These are phyloP conservation scores for Mycena vulgaris DNA, from an alignment of 768 basidiomycete genomes.

Conservation along the genomic window DNA sequence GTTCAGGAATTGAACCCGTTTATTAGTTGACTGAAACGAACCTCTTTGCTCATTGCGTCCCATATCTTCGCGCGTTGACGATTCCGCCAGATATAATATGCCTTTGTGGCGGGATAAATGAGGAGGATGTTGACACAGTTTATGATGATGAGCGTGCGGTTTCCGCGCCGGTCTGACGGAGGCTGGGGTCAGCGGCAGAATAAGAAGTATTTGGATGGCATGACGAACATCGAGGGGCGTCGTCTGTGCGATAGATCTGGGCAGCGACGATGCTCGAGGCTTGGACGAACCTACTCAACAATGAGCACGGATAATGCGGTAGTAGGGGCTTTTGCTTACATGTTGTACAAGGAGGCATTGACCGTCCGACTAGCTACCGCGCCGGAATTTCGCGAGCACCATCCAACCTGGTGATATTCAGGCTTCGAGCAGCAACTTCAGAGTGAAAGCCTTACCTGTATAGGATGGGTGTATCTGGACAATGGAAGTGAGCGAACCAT, in stretches of 20 bases:
- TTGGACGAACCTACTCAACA: slow-evolving; percentile 57
- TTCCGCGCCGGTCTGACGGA: slow-evolving; percentile 68
- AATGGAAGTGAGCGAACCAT: too few species aligned
- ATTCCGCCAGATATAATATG: slow-evolving; percentile 74
- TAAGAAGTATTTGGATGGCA: neutral
- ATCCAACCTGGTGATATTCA: slow-evolving; percentile 55
- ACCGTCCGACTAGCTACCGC: slow-evolving; percentile 73
- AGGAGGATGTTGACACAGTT: slow-evolving; percentile 64
- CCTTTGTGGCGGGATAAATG: slow-evolving; percentile 68
- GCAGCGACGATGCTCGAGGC: slow-evolving; percentile 60
- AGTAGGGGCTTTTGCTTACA: slow-evolving; percentile 47
- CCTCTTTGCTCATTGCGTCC: slow-evolving; percentile 70
- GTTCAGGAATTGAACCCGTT: neutral
- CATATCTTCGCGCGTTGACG: slow-evolving; percentile 67
- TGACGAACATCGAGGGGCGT: slow-evolving; percentile 68
- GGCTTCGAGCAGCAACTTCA: too few species aligned
- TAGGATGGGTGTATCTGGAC: slow-evolving; percentile 63
- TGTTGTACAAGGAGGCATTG: slow-evolving; percentile 73
- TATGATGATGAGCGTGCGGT: slow-evolving; percentile 68
- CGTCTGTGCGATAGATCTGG: slow-evolving; percentile 72
- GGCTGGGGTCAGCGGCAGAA: neutral
- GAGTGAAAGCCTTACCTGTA: slow-evolving; percentile 51
- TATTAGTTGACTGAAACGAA: slow-evolving; percentile 39
- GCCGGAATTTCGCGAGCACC: slow-evolving; percentile 74
- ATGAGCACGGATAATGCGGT: slow-evolving; percentile 24